Base-by-base conservation (phyloP, 78 protist genomes). In the Dictyostelium capitatum region DNA sequence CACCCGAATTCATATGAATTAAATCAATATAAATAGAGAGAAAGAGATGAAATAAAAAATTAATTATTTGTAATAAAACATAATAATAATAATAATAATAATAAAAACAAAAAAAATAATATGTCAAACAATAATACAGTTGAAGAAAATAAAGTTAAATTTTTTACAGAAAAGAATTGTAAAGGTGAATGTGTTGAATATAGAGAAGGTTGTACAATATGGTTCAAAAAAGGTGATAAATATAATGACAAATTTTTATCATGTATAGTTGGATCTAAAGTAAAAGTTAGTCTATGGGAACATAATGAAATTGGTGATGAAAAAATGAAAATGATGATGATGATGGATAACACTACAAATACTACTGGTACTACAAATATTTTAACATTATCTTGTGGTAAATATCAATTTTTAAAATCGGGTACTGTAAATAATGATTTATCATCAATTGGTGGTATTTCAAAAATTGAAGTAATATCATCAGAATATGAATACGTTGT, bases 381-480 rank as follows among this genome's bases (percentile, higher is more conserved):
- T 37, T 37, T 37, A 37, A 37, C n/a, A n/a, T n/a, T n/a, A n/a
- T n/a, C n/a, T n/a, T 37, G 43, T 37, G 92, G 92, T 4, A 69
- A n/a, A 6, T 69, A 74, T 56, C 77, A 56, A 25, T 41, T 43
- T 5, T 28, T 85, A 28, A 37, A 28, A 9, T 51, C 80, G 32
- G 92, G 92, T 10, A 37, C 43, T 37, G 67, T 53, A 17, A 62
- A 51, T n/a, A 85, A 72, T 30, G 92, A 85, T 46, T 30, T 85
- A 41, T 14, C 78, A 20, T 46, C 32, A 14, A 23, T 85, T 15
- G 23, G 48, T 20, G 92, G 92, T 46, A 12, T 85, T 3, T 85
- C 92, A 0, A 74, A 67, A 9, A 74, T 85, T 83, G 83, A 85
- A 62, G 77, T 85, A 9, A 14, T 85, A 5, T 48, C 47, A 11